Evolutionary conservation across 2,329 filamentous ascomycete species (phyloP).

Genomic region (Arthroderma sp.): DNA sequence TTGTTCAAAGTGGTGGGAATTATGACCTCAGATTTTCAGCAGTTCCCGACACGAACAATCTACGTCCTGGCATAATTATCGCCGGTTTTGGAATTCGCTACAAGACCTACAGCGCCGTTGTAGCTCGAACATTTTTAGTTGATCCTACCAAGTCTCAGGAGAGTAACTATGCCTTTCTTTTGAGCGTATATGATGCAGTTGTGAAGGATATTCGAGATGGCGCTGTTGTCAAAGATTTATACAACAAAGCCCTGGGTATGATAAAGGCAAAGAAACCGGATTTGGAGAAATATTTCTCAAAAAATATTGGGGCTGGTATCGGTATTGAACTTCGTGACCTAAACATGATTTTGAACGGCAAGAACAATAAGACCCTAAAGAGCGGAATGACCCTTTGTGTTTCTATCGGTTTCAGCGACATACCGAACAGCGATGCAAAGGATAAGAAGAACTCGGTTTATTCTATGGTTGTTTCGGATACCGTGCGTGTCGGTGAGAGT

Average conservation of each 20-base stretch:
- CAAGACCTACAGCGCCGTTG: conserved; percentile 86
- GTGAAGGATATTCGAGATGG: conserved; percentile 86
- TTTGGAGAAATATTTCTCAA: conserved; percentile 85
- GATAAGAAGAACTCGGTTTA: conserved; percentile 85
- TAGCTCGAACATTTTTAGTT: conserved; percentile 87
- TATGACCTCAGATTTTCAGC: conserved; percentile 77
- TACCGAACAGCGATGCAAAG: conserved; percentile 74
- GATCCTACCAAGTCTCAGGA: conserved; percentile 96
- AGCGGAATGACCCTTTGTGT: conserved; percentile 96
- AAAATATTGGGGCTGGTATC: conserved; percentile 82
- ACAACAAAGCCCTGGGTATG: conserved; percentile 67
- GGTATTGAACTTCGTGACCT: conserved; percentile 82
- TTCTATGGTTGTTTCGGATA: conserved; percentile 82
- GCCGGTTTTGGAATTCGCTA: conserved; percentile 85
- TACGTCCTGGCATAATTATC: conserved; percentile 89
- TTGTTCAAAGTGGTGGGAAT: conserved; percentile 88
- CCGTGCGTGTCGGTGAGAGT: conserved; percentile 64
- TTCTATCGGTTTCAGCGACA: conserved; percentile 77
- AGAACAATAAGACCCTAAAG: conserved; percentile 70
- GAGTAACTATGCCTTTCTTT: conserved; percentile 78
- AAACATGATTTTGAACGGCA: conserved; percentile 71
- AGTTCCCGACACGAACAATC: conserved; percentile 65
- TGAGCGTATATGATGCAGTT: conserved; percentile 73
- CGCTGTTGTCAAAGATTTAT: conserved; percentile 74
- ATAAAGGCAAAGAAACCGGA: conserved; percentile 88